Evolutionary conservation across 768 basidiomycete genomes (phyloP).

Genomic region (Russula lepida): DNA sequence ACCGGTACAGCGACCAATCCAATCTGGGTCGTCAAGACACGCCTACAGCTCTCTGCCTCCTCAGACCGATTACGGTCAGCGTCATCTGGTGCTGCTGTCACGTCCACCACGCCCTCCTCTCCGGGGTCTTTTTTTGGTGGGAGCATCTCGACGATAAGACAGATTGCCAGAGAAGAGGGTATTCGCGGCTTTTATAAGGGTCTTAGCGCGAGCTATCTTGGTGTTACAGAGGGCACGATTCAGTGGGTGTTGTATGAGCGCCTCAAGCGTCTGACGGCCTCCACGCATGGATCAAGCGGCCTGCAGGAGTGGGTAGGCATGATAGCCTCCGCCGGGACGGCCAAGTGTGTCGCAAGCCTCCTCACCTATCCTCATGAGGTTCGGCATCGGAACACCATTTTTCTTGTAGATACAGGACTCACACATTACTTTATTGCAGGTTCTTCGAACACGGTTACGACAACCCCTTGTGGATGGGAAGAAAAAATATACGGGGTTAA

Average conservation of each 20-base stretch:
- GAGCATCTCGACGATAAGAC: constrained; percentile 53
- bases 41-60: constrained; percentile 67
- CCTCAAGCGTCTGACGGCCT: constrained; percentile 61
- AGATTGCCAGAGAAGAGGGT: constrained; percentile 77
- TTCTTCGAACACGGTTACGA: constrained; percentile 84
- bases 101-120: constrained; percentile 2
- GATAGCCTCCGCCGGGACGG: constrained; percentile 84
- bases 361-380: constrained; percentile 99
- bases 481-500: constrained; percentile 76
- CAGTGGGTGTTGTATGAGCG: constrained; percentile 97
- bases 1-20: constrained; percentile 94
- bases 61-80: neutral
- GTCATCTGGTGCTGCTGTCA: too few species aligned
- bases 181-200: constrained; percentile 90
- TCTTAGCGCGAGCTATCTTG: constrained; percentile 87
- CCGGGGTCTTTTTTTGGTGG: constrained; percentile 36
- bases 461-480: constrained; percentile 77
- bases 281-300: constrained; percentile 48
- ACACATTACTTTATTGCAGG: constrained; percentile 36
- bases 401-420: neutral
- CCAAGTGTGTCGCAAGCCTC: constrained; percentile 88
- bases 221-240: constrained; percentile 92
- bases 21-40: constrained; percentile 99
- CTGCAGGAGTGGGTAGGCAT: constrained; percentile 67
- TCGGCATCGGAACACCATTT: constrained; percentile 18